phyloP scores from a whole-genome alignment of 192 early-diverging fungal genomes.

The Phlyctochytrium planicorne region DNA sequence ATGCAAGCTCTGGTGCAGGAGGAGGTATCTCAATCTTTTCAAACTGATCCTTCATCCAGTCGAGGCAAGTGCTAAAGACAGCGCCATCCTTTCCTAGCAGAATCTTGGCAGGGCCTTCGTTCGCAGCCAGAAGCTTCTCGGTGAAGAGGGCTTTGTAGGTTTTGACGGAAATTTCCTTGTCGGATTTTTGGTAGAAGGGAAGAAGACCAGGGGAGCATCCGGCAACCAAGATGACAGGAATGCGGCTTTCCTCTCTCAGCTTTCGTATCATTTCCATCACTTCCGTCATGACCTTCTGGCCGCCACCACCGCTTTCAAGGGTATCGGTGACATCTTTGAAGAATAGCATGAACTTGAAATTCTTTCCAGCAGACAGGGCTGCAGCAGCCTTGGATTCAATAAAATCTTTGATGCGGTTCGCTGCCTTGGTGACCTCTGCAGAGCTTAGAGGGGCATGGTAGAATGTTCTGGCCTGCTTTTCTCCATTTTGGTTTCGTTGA shows the following conservation, averaged over 20 bases:
- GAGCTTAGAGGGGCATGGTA: slow-evolving; percentile 10
- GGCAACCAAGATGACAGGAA: slow-evolving; percentile 35
- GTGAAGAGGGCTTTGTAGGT: neutral
- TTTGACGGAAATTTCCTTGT: neutral
- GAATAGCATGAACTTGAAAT: slow-evolving; percentile 24
- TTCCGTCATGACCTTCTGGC: slow-evolving; percentile 19
- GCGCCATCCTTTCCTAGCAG: slow-evolving; percentile 8
- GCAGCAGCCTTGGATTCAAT: slow-evolving; percentile 12
- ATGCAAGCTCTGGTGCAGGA: slow-evolving; percentile 13
- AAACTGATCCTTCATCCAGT: slow-evolving; percentile 37
- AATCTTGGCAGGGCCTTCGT: neutral
- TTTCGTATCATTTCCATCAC: slow-evolving; percentile 31
- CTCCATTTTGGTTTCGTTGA: neutral
- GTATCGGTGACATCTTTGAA: slow-evolving; percentile 42
- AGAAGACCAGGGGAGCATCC: slow-evolving; percentile 34
- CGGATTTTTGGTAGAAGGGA: neutral
- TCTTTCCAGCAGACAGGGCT: slow-evolving; percentile 3
- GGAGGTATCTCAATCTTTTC: slow-evolving; percentile 44
- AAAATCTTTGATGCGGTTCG: slow-evolving; percentile 15
- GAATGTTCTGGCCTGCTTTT: too few relatives aligned
- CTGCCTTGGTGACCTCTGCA: slow-evolving; percentile 23
- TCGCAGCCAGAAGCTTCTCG: neutral
- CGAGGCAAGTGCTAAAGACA: slow-evolving; percentile 36
- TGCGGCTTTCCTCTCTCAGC: slow-evolving; percentile 3
- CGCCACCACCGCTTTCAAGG: slow-evolving; percentile 20